Evolutionary conservation across 495 filamentous ascomycete genomes (phyloP).

Genomic region (Endocarpon pusillum): DNA sequence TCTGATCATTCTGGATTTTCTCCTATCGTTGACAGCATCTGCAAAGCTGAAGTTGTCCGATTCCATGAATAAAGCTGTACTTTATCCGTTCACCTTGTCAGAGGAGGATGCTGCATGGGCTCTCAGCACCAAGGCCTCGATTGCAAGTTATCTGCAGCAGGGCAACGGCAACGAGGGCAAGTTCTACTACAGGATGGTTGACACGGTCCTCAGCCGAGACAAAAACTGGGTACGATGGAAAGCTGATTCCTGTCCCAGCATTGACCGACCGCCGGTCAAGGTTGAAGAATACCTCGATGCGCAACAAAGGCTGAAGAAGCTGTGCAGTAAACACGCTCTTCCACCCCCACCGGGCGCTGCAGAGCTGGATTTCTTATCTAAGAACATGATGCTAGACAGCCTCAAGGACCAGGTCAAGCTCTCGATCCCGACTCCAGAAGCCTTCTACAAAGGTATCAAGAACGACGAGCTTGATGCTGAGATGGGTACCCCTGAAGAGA

Average conservation of each 20-base stretch:
- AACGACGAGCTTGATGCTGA: slow-evolving; percentile 69
- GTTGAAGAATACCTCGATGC: slow-evolving; percentile 47
- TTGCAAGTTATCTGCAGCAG: slow-evolving; percentile 63
- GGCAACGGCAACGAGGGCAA: slow-evolving; percentile 50
- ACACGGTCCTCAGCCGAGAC: slow-evolving; percentile 83
- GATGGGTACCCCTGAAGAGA: slow-evolving; percentile 57
- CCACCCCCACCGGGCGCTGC: slow-evolving; percentile 51
- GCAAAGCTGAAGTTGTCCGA: slow-evolving; percentile 60
- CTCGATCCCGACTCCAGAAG: slow-evolving; percentile 35
- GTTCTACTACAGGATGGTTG: slow-evolving; percentile 90
- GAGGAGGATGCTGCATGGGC: slow-evolving; percentile 85
- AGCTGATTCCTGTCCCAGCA: slow-evolving; percentile 73
- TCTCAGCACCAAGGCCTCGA: slow-evolving; percentile 46
- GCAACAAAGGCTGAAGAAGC: slow-evolving; percentile 32
- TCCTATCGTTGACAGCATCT: slow-evolving; percentile 70
- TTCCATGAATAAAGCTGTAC: slow-evolving; percentile 69
- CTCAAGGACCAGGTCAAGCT: slow-evolving; percentile 38
- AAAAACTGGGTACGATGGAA: slow-evolving; percentile 99
- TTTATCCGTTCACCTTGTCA: slow-evolving; percentile 56
- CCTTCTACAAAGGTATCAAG: slow-evolving; percentile 42
- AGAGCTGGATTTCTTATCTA: slow-evolving; percentile 59
- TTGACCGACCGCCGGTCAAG: slow-evolving; percentile 54
- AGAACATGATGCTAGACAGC: slow-evolving; percentile 39
- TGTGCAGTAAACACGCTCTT: slow-evolving; percentile 49
- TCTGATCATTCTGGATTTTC: slow-evolving; percentile 82